Conservation (phyloP, 345 rosid species). For the Dipteronia sinensis region DNA sequence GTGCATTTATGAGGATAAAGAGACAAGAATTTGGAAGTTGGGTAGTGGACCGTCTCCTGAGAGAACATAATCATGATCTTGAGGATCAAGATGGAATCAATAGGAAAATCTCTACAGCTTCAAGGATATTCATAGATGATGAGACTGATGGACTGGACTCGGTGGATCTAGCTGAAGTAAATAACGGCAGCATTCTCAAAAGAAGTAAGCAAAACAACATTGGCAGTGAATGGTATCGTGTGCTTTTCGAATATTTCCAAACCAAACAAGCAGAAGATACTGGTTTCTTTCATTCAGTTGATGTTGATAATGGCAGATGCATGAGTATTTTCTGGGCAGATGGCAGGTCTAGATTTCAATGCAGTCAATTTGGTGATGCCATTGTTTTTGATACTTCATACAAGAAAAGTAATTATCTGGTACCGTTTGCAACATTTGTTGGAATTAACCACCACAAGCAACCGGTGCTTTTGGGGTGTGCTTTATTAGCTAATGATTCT, state of each 20-base stretch:
- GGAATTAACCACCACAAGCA: conserved; percentile 92
- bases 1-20: conserved; percentile 93
- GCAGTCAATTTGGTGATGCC: conserved; percentile 85
- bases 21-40: conserved; percentile 77
- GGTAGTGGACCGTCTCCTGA: conserved; percentile 78
- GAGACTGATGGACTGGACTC: conserved; percentile 51
- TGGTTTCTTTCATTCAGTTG: conserved; percentile 78
- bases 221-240: conserved; percentile 70
- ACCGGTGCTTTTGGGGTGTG: conserved; percentile 90
- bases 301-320: conserved; percentile 61
- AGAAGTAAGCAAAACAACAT: conserved; percentile 49
- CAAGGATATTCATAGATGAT: conserved; percentile 61
- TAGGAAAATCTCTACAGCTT: conserved; percentile 39
- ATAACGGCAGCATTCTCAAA: conserved; percentile 31
- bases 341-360: conserved; percentile 81
- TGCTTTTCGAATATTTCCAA: conserved; percentile 77
- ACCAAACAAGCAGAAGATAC: conserved; percentile 76
- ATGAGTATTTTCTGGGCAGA: conserved; percentile 89
- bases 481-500: conserved; percentile 67
- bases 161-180: conserved; percentile 43
- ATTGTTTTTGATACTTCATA: conserved; percentile 77
- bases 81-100: conserved; percentile 37
- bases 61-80: conserved; percentile 82
- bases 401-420: conserved; percentile 53
- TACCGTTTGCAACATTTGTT: conserved; percentile 79